phyloP scores from a whole-genome alignment of 164 flowering plant genomes.

The Vitis rupestris region DNA sequence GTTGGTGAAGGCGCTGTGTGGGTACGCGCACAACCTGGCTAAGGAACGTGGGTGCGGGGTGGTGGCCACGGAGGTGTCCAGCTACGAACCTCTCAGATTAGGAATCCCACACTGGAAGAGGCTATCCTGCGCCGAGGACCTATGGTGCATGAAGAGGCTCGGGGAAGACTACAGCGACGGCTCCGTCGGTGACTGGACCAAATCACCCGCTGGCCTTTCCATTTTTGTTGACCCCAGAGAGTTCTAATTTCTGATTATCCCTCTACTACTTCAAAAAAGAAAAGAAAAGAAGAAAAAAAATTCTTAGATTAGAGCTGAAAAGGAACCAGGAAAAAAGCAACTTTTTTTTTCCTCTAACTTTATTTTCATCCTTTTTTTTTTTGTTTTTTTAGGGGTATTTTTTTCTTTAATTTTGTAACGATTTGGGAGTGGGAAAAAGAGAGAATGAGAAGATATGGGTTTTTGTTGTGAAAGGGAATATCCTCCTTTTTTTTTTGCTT shows the following conservation, averaged over 20 bases:
- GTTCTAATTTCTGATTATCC: conserved; percentile 23
- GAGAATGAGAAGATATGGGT: conserved; percentile 18
- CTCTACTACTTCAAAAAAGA: not conserved
- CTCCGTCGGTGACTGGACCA: conserved; percentile 94
- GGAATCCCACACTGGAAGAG: conserved; percentile 90
- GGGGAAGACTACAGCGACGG: conserved; percentile 84
- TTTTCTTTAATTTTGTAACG: not conserved
- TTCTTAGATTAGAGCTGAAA: too few relatives aligned
- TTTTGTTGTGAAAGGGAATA: conserved; percentile 24
- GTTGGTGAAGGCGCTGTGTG: conserved; percentile 51
- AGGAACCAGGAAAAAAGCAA: not conserved
- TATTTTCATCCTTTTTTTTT: not conserved
- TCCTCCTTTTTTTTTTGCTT: conserved; percentile 9
- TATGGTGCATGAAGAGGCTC: conserved; percentile 93
- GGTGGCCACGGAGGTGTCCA: conserved; percentile 85
- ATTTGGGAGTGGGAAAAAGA: not conserved
- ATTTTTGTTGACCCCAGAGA: conserved; percentile 97
- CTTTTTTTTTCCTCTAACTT: not conserved
- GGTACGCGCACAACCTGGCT: conserved; percentile 84
- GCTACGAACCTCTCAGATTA: conserved; percentile 58
- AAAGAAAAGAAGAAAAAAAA: not conserved
- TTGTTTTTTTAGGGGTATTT: not conserved
- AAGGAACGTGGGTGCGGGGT: conserved; percentile 62
- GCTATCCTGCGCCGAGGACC: conserved; percentile 78
- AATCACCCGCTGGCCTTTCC: conserved; percentile 68